These are phyloP conservation scores for Globisporangium echinulatum DNA, from an alignment of 352 stramenopile genomes.

Conservation along the genomic window DNA sequence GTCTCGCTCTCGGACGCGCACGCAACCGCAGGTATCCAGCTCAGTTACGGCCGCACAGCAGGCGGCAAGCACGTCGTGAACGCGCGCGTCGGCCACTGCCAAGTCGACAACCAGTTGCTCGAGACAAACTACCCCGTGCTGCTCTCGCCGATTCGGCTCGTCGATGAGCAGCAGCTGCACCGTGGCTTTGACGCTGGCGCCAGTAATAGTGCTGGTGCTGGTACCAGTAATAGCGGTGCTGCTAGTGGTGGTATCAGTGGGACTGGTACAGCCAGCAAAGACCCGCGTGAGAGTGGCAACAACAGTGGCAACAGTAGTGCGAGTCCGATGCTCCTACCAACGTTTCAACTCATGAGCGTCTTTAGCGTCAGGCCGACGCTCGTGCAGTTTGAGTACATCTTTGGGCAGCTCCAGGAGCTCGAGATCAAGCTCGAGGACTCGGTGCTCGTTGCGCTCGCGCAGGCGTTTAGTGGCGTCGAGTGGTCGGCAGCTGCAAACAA, in stretches of 20 bases:
- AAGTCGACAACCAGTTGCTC: slow-evolving; percentile 82
- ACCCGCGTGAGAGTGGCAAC: neutral
- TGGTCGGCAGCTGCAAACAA: slow-evolving; percentile 29
- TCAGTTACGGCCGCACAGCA: slow-evolving; percentile 66
- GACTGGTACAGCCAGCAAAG: neutral
- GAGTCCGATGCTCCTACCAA: slow-evolving; percentile 50
- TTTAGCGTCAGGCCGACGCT: slow-evolving; percentile 56
- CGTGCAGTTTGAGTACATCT: slow-evolving; percentile 84
- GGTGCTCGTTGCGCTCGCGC: slow-evolving; percentile 60
- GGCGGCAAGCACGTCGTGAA: slow-evolving; percentile 77
- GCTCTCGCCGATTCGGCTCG: slow-evolving; percentile 56
- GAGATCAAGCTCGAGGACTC: slow-evolving; percentile 84
- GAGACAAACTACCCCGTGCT: slow-evolving; percentile 83
- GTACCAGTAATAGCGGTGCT: neutral
- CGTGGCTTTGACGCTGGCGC: slow-evolving; percentile 22
- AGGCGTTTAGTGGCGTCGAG: slow-evolving; percentile 69
- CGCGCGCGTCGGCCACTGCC: slow-evolving; percentile 65
- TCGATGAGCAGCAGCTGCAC: slow-evolving; percentile 65
- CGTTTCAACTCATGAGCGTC: slow-evolving; percentile 77
- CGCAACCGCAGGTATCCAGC: slow-evolving; percentile 62
- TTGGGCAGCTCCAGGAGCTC: slow-evolving; percentile 80
- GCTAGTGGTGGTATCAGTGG: neutral
- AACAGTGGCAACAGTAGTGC: no score
- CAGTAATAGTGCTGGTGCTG: neutral
- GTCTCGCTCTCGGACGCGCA: slow-evolving; percentile 69